phyloP scores from a whole-genome alignment of 805 yeast species.

The Priceomyces medius region DNA sequence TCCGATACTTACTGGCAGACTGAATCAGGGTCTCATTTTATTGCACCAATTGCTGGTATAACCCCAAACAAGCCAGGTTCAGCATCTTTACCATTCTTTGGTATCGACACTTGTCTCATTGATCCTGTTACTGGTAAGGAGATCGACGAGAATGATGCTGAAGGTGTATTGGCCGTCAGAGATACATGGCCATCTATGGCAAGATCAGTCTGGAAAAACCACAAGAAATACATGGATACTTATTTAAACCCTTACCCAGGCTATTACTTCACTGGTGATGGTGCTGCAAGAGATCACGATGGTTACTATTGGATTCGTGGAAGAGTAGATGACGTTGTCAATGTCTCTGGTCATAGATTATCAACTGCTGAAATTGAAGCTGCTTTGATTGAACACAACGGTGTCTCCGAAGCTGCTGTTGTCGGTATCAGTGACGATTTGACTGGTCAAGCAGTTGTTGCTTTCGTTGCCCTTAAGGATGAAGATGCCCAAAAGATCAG shows the following conservation, averaged over 20 bases:
- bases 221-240: slow-evolving; percentile 74
- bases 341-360: slow-evolving; percentile 81
- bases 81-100: slow-evolving; percentile 82
- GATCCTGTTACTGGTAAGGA: slow-evolving; percentile 77
- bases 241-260: slow-evolving; percentile 81
- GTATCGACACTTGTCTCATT: slow-evolving; percentile 68
- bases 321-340: slow-evolving; percentile 85
- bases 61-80: slow-evolving; percentile 85
- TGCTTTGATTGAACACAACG: slow-evolving; percentile 67
- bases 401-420: slow-evolving; percentile 78
- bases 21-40: slow-evolving; percentile 78
- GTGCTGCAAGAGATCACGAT: slow-evolving; percentile 82
- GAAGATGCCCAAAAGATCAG: slow-evolving; percentile 28
- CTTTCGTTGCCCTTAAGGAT: slow-evolving; percentile 72
- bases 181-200: slow-evolving; percentile 86
- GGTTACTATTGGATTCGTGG: slow-evolving; percentile 87
- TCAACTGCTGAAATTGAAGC: slow-evolving; percentile 91
- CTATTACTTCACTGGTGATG: slow-evolving; percentile 84
- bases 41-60: slow-evolving; percentile 71
- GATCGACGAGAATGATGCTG: slow-evolving; percentile 65
- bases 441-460: slow-evolving; percentile 85
- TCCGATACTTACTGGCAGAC: slow-evolving; percentile 91
- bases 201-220: slow-evolving; percentile 77
- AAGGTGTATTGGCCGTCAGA: slow-evolving; percentile 75
- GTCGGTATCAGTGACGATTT: slow-evolving; percentile 81